Percentiles rank a stretch among this genome's conserved stretches.
Conservation (phyloP, 345 rosid species). For the Dovyalis caffra region DNA sequence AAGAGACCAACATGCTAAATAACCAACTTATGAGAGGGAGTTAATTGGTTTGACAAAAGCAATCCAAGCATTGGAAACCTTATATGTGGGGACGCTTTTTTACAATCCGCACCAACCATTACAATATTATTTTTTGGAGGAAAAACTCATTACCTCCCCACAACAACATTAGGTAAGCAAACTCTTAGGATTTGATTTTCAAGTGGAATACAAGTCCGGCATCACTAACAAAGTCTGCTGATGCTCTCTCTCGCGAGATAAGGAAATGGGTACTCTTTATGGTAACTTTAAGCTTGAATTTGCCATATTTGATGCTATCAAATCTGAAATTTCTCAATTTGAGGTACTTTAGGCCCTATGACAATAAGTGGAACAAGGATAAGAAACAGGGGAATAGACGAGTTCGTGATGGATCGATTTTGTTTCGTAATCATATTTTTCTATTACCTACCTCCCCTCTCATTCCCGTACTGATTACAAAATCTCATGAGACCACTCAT, state of each 20-base stretch:
- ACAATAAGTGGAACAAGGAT: neutral
- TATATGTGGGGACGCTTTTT: neutral
- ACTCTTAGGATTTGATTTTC: neutral
- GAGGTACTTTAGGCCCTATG: neutral
- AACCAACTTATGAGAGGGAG: neutral
- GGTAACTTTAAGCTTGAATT: neutral
- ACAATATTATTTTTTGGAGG: neutral
- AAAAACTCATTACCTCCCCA: neutral
- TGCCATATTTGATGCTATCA: neutral
- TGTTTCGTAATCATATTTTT: neutral
- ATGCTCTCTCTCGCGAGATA: neutral
- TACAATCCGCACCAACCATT: neutral
- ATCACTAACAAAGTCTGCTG: neutral
- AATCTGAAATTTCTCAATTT: neutral
- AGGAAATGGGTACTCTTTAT: neutral
- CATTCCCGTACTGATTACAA: neutral
- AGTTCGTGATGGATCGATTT: neutral
- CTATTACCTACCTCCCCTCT: neutral
- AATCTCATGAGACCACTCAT: neutral
- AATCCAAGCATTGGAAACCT: neutral
- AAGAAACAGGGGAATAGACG: neutral
- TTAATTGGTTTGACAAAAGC: neutral
- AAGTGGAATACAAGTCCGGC: neutral
- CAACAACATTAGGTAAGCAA: neutral
- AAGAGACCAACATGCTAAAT: neutral